These are phyloP conservation scores for Chimonanthus praecox DNA, from an alignment of 164 flowering plant genomes.

Conservation along the genomic window DNA sequence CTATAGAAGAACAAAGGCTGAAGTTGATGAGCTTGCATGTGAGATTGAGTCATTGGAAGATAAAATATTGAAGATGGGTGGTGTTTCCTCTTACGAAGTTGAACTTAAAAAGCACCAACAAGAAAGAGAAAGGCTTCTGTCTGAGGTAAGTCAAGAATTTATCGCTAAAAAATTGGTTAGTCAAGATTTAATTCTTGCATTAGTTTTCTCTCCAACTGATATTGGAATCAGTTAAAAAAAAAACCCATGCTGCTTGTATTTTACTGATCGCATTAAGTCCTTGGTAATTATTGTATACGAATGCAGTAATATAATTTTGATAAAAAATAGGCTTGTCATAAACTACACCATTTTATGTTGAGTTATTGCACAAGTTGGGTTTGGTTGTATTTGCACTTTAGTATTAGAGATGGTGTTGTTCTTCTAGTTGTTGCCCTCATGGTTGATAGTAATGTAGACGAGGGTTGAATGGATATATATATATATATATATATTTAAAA, in stretches of 20 bases:
- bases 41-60: slow-evolving; percentile 83
- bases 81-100: slow-evolving; percentile 52
- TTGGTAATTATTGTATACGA: too few relatives aligned
- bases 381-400: not conserved
- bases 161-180: too few relatives aligned
- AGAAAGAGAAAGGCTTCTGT: slow-evolving; percentile 80
- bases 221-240: too few relatives aligned
- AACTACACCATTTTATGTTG: not conserved
- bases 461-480: not conserved
- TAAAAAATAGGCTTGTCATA: not conserved
- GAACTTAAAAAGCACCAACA: slow-evolving; percentile 46
- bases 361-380: not conserved
- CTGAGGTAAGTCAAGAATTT: slow-evolving; percentile 50
- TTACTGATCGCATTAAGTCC: too few relatives aligned
- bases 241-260: too few relatives aligned
- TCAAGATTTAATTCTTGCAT: too few relatives aligned
- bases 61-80: slow-evolving; percentile 55
- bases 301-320: not conserved
- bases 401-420: not conserved
- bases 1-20: slow-evolving; percentile 70
- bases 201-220: too few relatives aligned
- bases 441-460: not conserved
- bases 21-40: slow-evolving; percentile 56
- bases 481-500: too few relatives aligned
- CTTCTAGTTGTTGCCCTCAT: not conserved